Evolutionary conservation across 225 moss, liverwort and hornwort species (phyloP).

Genomic region (Thuidium tamariscinum): DNA sequence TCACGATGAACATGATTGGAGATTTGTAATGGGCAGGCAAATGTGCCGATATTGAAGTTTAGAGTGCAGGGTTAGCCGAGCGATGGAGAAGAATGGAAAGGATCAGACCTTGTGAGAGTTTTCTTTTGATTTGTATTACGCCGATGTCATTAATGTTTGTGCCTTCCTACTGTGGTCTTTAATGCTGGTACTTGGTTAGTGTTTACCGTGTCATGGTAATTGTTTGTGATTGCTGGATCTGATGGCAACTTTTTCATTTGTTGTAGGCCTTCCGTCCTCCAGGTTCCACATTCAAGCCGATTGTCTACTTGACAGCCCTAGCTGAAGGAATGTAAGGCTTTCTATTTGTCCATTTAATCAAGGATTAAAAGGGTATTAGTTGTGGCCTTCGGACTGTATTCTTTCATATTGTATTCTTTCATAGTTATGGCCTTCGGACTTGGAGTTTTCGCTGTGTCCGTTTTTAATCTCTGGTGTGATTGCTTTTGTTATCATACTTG

Average conservation of each 20-base stretch:
- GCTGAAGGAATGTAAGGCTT: slow-evolving; percentile 79
- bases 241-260: not conserved
- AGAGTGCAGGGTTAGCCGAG: not conserved
- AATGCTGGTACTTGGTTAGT: not conserved
- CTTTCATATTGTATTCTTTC: not conserved
- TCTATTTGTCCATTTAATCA: not conserved
- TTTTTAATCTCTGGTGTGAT: not conserved
- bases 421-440: not conserved
- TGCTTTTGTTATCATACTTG: not conserved
- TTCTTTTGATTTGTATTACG: not conserved
- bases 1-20: not conserved
- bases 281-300: slow-evolving; percentile 96
- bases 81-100: not conserved
- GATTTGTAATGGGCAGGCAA: not conserved
- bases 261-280: slow-evolving; percentile 87
- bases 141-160: not conserved
- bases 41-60: not conserved
- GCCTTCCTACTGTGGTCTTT: not conserved
- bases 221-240: not conserved
- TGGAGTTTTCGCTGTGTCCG: not conserved
- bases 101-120: not conserved
- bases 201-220: not conserved
- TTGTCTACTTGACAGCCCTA: slow-evolving; percentile 90
- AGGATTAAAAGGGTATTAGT: not conserved
- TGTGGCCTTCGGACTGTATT: not conserved